These are phyloP conservation scores for Talaromyces sp. DNA, from an alignment of 2,329 filamentous ascomycete genomes.

Conservation along the genomic window DNA sequence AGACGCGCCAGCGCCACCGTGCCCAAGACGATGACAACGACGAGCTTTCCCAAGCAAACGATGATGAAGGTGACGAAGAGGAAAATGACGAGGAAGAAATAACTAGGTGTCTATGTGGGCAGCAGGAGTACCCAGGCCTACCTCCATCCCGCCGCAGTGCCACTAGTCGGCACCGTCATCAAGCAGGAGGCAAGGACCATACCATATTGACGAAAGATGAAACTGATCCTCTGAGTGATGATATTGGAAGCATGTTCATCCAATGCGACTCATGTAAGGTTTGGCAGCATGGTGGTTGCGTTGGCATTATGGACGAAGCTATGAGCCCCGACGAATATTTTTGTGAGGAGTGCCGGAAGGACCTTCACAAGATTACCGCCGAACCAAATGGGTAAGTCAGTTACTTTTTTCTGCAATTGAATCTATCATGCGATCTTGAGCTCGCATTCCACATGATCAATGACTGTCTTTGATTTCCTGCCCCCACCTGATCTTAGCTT, in stretches of 20 bases:
- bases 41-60: slow-evolving; percentile 41
- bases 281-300: slow-evolving; percentile 97
- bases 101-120: slow-evolving; percentile 91
- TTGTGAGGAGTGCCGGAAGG: slow-evolving; percentile 89
- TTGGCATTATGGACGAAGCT: slow-evolving; percentile 92
- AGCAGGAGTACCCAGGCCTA: slow-evolving; percentile 88
- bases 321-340: slow-evolving; percentile 96
- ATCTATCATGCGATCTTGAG: not conserved
- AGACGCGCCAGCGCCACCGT: slow-evolving; percentile 75
- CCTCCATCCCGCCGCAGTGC: slow-evolving; percentile 57
- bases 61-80: slow-evolving; percentile 58
- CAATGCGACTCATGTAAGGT: slow-evolving; percentile 98
- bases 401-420: not conserved
- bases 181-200: slow-evolving; percentile 55
- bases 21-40: slow-evolving; percentile 66
- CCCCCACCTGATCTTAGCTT: slow-evolving; percentile 1
- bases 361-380: slow-evolving; percentile 78
- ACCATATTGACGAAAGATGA: slow-evolving; percentile 58
- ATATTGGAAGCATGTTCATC: slow-evolving; percentile 91
- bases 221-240: slow-evolving; percentile 66
- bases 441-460: not conserved
- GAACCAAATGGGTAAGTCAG: slow-evolving; percentile 77
- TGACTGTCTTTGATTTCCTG: slow-evolving; percentile 2
- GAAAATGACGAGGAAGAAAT: slow-evolving; percentile 78
- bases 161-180: slow-evolving; percentile 51